These are phyloP conservation scores for Pseudocercospora eumusae DNA, from an alignment of 2,329 filamentous ascomycete genomes.

Conservation along the genomic window DNA sequence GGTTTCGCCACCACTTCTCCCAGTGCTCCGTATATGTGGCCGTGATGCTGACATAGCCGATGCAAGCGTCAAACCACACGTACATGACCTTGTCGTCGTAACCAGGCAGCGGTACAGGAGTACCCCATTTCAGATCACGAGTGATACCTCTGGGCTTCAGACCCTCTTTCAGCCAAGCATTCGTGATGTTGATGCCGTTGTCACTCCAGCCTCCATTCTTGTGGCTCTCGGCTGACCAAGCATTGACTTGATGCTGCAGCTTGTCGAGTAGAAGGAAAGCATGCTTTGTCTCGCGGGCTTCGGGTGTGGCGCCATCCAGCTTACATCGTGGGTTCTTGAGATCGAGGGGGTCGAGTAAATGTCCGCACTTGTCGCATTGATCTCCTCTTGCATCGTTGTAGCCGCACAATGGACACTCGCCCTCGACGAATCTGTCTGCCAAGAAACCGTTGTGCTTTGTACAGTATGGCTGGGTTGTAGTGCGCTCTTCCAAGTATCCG, in stretches of 20 bases:
- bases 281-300: conserved; percentile 82
- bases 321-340: conserved; percentile 88
- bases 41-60: conserved; percentile 94
- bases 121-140: conserved; percentile 88
- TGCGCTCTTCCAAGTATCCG: conserved; percentile 82
- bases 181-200: conserved; percentile 74
- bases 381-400: conserved; percentile 56
- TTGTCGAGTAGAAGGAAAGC: conserved; percentile 86
- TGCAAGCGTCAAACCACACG: conserved; percentile 90
- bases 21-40: conserved; percentile 85
- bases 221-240: conserved; percentile 74
- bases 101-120: conserved; percentile 59
- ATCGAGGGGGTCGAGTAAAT: conserved; percentile 52
- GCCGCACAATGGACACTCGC: conserved; percentile 70
- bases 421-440: conserved; percentile 84
- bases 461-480: conserved; percentile 88
- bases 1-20: conserved; percentile 94
- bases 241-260: conserved; percentile 72
- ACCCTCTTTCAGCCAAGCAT: conserved; percentile 80
- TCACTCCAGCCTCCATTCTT: conserved; percentile 73
- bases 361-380: conserved; percentile 56
- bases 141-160: conserved; percentile 87
- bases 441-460: conserved; percentile 65
- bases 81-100: conserved; percentile 83
- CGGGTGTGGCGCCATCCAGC: conserved; percentile 78